Conservation (phyloP, 768 basidiomycete species). For the Boletus sensibilis region DNA sequence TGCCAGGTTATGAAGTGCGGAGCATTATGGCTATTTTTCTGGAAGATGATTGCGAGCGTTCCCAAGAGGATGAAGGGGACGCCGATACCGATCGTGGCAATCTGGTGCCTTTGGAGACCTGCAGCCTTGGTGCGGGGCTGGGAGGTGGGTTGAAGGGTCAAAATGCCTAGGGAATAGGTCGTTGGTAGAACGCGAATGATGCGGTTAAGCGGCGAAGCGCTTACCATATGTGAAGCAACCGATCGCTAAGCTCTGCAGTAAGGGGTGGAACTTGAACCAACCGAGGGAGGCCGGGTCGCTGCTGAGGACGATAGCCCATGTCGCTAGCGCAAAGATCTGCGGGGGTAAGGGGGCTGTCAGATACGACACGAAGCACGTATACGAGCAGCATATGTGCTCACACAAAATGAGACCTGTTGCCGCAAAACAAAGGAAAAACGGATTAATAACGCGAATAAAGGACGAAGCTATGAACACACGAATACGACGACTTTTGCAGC, state of each 20-base stretch:
- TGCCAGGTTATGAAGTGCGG: conserved; percentile 76
- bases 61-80: conserved; percentile 61
- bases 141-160: conserved; percentile 74
- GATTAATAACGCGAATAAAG: neutral
- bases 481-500: conserved; percentile 35
- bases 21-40: conserved; percentile 52
- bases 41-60: conserved; percentile 56
- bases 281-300: conserved; percentile 46
- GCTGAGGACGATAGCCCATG: conserved; percentile 47
- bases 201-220: conserved; percentile 5
- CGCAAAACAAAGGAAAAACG: neutral
- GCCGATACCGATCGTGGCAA: conserved; percentile 53
- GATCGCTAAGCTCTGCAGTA: conserved; percentile 58
- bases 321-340: conserved; percentile 41
- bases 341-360: neutral
- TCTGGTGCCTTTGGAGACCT: conserved; percentile 69
- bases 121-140: conserved; percentile 63
- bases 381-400: conserved; percentile 5
- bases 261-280: conserved; percentile 70
- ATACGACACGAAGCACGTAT: neutral
- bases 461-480: conserved; percentile 31
- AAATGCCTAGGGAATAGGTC: conserved; percentile 47
- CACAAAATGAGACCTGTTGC: conserved; percentile 16
- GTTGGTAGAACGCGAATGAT: neutral
- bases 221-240: conserved; percentile 61